Conservation (phyloP, 768 basidiomycete species). For the Asterophora lycoperdoides region DNA sequence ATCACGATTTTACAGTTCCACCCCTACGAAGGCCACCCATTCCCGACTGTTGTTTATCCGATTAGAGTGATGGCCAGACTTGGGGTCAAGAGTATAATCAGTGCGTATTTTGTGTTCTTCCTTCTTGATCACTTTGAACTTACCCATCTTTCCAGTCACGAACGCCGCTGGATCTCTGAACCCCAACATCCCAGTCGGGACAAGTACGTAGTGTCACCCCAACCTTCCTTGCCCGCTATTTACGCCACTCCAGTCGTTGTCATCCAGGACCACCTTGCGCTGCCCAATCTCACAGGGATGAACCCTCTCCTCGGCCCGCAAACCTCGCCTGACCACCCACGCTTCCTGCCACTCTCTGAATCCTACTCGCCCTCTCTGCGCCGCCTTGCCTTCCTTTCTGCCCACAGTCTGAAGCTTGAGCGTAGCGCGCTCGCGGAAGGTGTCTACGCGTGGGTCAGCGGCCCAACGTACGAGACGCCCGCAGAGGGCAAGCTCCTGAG, state of each 20-base stretch:
- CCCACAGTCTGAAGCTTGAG: conserved; percentile 53
- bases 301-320: conserved; percentile 79
- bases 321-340: conserved; percentile 52
- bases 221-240: conserved; percentile 1
- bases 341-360: conserved; percentile 82
- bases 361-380: conserved; percentile 74
- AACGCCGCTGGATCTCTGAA: conserved; percentile 87
- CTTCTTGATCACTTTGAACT: neutral
- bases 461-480: conserved; percentile 87
- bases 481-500: conserved; percentile 81
- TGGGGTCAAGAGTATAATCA: conserved; percentile 71
- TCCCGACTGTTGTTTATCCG: conserved; percentile 70
- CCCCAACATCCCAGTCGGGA: conserved; percentile 69
- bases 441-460: conserved; percentile 85
- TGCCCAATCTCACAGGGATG: conserved; percentile 70
- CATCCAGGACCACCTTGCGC: conserved; percentile 78
- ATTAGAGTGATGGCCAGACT: conserved; percentile 75
- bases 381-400: conserved; percentile 68
- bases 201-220: conserved; percentile 47
- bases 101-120: conserved; percentile 37
- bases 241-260: conserved; percentile 60
- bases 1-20: conserved; percentile 54
- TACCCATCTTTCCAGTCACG: conserved; percentile 50
- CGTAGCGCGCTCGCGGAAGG: conserved; percentile 68
- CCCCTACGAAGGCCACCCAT: conserved; percentile 76